Percentiles rank a stretch among this genome's conserved stretches.
These are phyloP conservation scores for Trichoderma endophyticum DNA, from an alignment of 2,329 filamentous ascomycete genomes.

Conservation along the genomic window DNA sequence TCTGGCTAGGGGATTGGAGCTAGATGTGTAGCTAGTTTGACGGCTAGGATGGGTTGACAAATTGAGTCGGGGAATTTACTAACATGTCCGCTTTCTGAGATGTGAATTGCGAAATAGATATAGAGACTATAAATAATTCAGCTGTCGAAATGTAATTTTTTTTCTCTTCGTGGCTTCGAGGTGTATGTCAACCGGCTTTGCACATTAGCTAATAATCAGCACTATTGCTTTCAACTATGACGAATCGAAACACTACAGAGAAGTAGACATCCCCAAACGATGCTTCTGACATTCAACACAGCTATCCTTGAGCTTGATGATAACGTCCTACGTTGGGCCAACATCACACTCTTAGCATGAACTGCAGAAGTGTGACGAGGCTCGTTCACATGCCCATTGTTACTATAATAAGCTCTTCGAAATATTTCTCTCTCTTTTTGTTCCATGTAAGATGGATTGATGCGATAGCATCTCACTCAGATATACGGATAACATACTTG, in stretches of 20 bases:
- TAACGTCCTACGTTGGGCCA: not conserved
- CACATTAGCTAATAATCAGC: not conserved
- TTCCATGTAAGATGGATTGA: not conserved
- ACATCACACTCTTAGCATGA: not conserved
- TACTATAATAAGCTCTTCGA: not conserved
- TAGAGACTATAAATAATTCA: not conserved
- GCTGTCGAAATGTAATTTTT: not conserved
- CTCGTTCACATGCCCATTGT: not conserved
- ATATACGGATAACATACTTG: not conserved
- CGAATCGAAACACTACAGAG: not conserved
- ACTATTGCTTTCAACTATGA: not conserved
- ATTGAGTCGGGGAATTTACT: not conserved
- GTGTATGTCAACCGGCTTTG: not conserved
- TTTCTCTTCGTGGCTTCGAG: not conserved
- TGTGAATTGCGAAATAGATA: not conserved
- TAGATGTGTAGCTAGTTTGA: not conserved
- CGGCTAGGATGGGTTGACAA: not conserved
- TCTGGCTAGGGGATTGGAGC: not conserved
- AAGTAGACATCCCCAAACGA: not conserved
- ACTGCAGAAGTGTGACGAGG: not conserved
- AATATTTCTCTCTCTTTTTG: not conserved
- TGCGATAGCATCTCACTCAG: not conserved
- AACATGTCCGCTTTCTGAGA: not conserved
- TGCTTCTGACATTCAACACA: not conserved
- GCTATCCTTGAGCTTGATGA: not conserved